Percentiles rank a stretch among this genome's conserved stretches.
These are phyloP conservation scores for Xylariaceae sp. DNA, from an alignment of 2,329 filamentous ascomycete genomes.

Conservation along the genomic window DNA sequence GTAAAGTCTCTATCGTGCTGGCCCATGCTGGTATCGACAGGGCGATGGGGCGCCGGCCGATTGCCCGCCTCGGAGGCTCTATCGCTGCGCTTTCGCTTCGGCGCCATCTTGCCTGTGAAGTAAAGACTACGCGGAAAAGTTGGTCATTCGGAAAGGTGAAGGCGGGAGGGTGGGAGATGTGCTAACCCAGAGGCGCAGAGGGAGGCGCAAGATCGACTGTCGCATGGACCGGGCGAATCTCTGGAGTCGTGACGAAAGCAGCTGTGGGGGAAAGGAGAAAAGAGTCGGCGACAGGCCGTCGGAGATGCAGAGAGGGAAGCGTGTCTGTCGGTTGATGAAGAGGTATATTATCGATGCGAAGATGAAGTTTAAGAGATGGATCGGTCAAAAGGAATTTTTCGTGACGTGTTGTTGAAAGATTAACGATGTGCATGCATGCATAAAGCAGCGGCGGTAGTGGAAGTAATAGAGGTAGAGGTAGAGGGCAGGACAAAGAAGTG, in stretches of 20 bases:
- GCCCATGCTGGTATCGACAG: slow-evolving; percentile 49
- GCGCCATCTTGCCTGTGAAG: slow-evolving; percentile 42
- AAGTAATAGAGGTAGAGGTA: not conserved
- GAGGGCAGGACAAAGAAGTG: slow-evolving; percentile 20
- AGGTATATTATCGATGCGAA: not conserved
- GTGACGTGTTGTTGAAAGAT: slow-evolving; percentile 6
- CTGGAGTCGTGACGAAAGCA: not conserved
- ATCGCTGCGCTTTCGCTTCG: slow-evolving; percentile 56
- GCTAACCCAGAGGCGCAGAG: slow-evolving; percentile 18
- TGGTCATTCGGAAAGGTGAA: slow-evolving; percentile 23
- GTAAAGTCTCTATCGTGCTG: slow-evolving; percentile 52
- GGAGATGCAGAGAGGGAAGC: not conserved
- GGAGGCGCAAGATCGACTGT: slow-evolving; percentile 12
- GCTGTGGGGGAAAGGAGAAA: not conserved
- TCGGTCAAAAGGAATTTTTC: not conserved
- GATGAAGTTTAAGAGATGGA: not conserved
- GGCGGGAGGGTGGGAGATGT: slow-evolving; percentile 14
- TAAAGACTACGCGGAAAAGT: slow-evolving; percentile 19
- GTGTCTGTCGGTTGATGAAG: not conserved
- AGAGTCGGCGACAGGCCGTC: not conserved
- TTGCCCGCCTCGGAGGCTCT: slow-evolving; percentile 43
- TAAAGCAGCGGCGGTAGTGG: slow-evolving; percentile 11
- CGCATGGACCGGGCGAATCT: slow-evolving; percentile 19
- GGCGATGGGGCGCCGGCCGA: slow-evolving; percentile 59
- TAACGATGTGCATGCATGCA: slow-evolving; percentile 16